phyloP scores from a whole-genome alignment of 2,329 filamentous ascomycete species.

The Fusarium tupiense region DNA sequence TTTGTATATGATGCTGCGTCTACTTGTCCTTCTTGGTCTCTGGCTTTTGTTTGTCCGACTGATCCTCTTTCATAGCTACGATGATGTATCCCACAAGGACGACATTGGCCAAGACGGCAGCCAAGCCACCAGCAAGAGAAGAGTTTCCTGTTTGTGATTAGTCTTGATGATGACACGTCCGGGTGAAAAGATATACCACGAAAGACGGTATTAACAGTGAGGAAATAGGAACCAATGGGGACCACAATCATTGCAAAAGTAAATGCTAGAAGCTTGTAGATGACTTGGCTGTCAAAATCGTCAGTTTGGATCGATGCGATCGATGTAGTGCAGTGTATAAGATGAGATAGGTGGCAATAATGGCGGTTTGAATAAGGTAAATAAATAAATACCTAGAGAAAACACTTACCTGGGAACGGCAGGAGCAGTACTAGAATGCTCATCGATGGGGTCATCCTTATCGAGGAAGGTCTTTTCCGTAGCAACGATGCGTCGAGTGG shows the following conservation, averaged over 20 bases:
- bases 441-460: constrained; percentile 61
- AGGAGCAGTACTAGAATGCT: constrained; percentile 79
- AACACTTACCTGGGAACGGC: constrained; percentile 80
- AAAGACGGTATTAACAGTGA: constrained; percentile 80
- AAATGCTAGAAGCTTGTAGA: constrained; percentile 89
- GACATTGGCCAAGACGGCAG: constrained; percentile 90
- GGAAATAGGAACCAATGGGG: constrained; percentile 90
- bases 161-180: constrained; percentile 1
- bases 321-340: not conserved
- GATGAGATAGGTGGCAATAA: constrained; percentile 6
- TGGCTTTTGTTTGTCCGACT: constrained; percentile 53
- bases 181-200: constrained; percentile 62
- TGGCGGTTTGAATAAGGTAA: constrained; percentile 1
- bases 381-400: not conserved
- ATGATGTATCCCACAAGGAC: constrained; percentile 91
- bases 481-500: constrained; percentile 73
- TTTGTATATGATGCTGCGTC: not conserved
- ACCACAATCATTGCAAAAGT: constrained; percentile 89
- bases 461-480: constrained; percentile 74
- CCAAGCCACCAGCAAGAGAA: constrained; percentile 84
- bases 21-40: constrained; percentile 62
- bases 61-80: constrained; percentile 90
- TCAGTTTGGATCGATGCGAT: not conserved
- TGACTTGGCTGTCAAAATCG: constrained; percentile 71
- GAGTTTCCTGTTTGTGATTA: constrained; percentile 73